Evolutionary conservation across 1,284 basidiomycete genomes (phyloP).

Genomic region (Leccinum griseonigrum): DNA sequence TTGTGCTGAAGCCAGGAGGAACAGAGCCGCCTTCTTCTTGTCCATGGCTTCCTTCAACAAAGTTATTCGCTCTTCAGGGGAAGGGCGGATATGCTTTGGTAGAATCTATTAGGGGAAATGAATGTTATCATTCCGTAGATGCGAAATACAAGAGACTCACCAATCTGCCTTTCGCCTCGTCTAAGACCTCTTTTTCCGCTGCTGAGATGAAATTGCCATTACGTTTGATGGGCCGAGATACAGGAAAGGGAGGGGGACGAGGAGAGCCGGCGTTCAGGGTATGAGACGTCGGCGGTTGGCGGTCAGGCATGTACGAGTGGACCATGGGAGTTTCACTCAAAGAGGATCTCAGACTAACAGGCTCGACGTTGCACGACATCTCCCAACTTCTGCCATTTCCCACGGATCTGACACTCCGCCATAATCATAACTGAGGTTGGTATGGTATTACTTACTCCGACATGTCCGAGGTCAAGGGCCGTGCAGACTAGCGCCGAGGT

Average conservation of each 20-base stretch:
- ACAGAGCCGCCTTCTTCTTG: neutral
- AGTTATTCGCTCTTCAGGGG: neutral
- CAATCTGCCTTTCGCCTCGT: neutral
- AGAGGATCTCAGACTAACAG: too few species aligned
- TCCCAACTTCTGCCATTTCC: too few species aligned
- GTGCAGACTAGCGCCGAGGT: too few species aligned
- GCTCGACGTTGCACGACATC: too few species aligned
- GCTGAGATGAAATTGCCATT: neutral
- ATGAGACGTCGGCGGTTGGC: too few species aligned
- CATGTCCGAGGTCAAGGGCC: too few species aligned
- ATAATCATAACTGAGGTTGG: too few species aligned
- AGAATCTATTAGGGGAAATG: neutral
- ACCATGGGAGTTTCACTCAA: too few species aligned
- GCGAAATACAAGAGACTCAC: neutral
- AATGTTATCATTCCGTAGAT: neutral
- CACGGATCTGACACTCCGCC: too few species aligned
- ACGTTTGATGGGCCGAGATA: neutral
- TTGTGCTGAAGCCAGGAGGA: neutral
- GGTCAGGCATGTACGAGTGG: too few species aligned
- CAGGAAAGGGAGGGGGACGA: neutral
- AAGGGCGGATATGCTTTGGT: neutral
- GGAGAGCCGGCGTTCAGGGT: neutral
- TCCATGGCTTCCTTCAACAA: neutral
- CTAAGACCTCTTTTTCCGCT: neutral
- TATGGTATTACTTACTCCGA: too few species aligned